Evolutionary conservation across 2,329 filamentous ascomycete genomes (phyloP).

Genomic region (Cercospora beticola): DNA sequence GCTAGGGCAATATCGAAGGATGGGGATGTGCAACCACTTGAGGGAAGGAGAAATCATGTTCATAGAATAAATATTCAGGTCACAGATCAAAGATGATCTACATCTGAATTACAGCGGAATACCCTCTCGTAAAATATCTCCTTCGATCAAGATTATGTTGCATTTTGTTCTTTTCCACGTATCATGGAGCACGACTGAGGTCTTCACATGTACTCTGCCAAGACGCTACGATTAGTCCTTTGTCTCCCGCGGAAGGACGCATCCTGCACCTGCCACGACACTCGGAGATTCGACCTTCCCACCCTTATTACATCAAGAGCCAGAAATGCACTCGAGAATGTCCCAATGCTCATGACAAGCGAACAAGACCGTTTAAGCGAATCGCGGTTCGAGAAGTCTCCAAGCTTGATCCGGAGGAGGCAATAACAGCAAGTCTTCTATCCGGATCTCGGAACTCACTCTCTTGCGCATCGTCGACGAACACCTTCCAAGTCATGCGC

Average conservation of each 20-base stretch:
- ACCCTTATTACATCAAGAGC: not conserved
- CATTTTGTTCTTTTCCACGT: not conserved
- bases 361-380: not conserved
- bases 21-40: constrained; percentile 28
- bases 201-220: not conserved
- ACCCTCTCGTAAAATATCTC: not conserved
- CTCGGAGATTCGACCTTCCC: not conserved
- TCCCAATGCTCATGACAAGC: not conserved
- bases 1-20: constrained; percentile 21
- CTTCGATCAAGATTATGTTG: not conserved
- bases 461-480: not conserved
- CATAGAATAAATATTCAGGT: constrained; percentile 28
- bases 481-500: not conserved
- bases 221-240: not conserved
- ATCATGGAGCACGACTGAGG: not conserved
- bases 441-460: not conserved
- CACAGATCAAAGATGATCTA: not conserved
- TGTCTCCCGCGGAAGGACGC: not conserved
- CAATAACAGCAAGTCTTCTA: not conserved
- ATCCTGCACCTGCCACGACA: not conserved
- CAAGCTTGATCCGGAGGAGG: not conserved
- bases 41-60: constrained; percentile 30
- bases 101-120: not conserved
- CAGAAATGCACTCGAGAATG: not conserved
- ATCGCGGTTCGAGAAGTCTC: not conserved